Conservation (phyloP, 257 asterid genomes). For the Solanum commersonii region DNA sequence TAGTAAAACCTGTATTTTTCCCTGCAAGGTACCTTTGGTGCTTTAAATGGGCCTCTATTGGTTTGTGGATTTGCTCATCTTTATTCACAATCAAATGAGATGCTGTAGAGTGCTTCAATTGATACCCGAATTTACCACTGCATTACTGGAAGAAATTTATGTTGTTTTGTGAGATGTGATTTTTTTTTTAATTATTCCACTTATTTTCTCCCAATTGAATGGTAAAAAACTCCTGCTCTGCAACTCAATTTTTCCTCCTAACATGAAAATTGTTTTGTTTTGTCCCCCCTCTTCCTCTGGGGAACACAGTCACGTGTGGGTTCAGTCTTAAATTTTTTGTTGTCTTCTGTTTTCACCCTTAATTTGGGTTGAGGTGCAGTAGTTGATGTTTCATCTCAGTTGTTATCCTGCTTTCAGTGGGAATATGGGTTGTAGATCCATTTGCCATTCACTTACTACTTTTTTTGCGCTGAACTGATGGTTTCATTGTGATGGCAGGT, state of each 20-base stretch:
- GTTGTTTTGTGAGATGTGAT: neutral
- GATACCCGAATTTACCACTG: neutral
- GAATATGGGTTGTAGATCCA: neutral
- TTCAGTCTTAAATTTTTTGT: neutral
- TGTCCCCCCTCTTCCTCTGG: neutral
- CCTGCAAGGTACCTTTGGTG: neutral
- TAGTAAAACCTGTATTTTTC: neutral
- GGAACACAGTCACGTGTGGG: neutral
- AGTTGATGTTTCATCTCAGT: neutral
- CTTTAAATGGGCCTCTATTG: neutral
- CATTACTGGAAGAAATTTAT: neutral
- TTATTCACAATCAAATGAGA: neutral
- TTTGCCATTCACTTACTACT: neutral
- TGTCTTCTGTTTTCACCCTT: neutral
- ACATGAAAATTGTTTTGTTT: neutral
- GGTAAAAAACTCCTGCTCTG: neutral
- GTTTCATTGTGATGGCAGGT: constrained; percentile 34
- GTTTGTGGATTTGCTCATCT: neutral
- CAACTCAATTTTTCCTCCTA: neutral
- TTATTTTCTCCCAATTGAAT: neutral
- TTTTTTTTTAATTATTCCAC: too few relatives aligned
- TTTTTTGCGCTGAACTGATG: neutral
- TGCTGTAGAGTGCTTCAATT: neutral
- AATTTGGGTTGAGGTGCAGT: neutral
- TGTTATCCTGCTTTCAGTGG: neutral